phyloP scores from a whole-genome alignment of 73 alveolate species.

The Durusdinium trenchii region DNA sequence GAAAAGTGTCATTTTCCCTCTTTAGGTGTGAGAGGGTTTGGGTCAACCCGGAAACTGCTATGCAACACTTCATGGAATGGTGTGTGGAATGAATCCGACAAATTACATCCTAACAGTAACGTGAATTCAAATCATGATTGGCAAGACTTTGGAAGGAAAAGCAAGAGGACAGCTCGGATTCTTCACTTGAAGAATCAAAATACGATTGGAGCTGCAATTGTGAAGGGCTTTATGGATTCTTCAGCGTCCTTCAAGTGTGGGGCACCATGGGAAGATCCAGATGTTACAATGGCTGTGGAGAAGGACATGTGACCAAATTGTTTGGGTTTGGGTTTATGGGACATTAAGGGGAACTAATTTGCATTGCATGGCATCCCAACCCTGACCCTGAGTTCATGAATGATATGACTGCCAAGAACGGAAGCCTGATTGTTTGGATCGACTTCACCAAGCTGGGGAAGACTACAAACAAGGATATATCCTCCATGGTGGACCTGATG shows the following conservation, averaged over 20 bases:
- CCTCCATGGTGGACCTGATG: neutral
- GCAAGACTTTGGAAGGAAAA: neutral
- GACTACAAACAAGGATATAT: neutral
- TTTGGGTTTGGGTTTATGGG: too few species aligned
- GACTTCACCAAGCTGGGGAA: conserved; percentile 8
- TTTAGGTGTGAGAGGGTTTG: too few species aligned
- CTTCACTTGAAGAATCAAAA: conserved; percentile 2
- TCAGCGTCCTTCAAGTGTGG: neutral
- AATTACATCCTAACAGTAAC: neutral
- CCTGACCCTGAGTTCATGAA: neutral
- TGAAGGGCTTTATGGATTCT: neutral
- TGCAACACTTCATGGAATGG: too few species aligned
- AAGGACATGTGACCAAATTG: neutral
- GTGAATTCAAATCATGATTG: neutral
- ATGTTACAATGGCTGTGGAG: neutral
- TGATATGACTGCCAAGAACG: neutral
- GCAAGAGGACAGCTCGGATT: neutral
- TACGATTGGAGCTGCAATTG: neutral
- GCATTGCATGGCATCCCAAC: neutral
- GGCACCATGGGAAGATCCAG: neutral
- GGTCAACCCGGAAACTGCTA: too few species aligned
- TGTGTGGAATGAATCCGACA: neutral
- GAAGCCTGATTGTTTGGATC: neutral
- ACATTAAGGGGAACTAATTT: too few species aligned
- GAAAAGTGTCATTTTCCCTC: neutral